Conservation (phyloP, 2,329 filamentous ascomycete species). For the Aspergillus unguis region DNA sequence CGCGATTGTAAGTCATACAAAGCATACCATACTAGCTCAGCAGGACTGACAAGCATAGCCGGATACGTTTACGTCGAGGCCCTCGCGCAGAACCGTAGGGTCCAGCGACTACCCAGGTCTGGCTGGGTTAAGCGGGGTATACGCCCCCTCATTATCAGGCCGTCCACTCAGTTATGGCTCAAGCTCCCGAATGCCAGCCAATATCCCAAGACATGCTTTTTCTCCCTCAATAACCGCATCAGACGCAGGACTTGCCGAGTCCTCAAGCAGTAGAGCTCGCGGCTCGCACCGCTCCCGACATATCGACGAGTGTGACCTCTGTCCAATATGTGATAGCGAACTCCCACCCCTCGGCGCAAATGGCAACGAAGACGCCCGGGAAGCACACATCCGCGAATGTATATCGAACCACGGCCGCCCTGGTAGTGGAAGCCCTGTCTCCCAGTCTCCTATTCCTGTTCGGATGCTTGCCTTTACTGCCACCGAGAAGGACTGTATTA, state of each 20-base stretch:
- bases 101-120: conserved; percentile 22
- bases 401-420: conserved; percentile 37
- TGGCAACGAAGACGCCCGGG: conserved; percentile 40
- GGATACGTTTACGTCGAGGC: conserved; percentile 16
- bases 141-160: conserved; percentile 15
- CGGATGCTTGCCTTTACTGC: conserved; percentile 52
- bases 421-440: conserved; percentile 17
- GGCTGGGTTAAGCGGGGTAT: conserved; percentile 16
- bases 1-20: conserved; percentile 14
- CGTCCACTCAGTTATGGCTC: conserved; percentile 18
- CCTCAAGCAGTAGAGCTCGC: conserved; percentile 6
- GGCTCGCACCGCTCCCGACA: conserved; percentile 15
- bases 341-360: conserved; percentile 39
- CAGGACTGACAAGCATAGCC: conserved; percentile 12
- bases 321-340: conserved; percentile 43
- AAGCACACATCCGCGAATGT: conserved; percentile 46
- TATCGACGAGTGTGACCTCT: conserved; percentile 45
- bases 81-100: conserved; percentile 26
- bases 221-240: conserved; percentile 4
- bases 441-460: conserved; percentile 24
- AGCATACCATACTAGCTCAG: not conserved
- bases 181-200: conserved; percentile 9
- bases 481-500: conserved; percentile 62
- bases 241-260: not conserved
- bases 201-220: not conserved